Conservation (phyloP, 495 filamentous ascomycete species). For the Rhizodiscina lignyota region DNA sequence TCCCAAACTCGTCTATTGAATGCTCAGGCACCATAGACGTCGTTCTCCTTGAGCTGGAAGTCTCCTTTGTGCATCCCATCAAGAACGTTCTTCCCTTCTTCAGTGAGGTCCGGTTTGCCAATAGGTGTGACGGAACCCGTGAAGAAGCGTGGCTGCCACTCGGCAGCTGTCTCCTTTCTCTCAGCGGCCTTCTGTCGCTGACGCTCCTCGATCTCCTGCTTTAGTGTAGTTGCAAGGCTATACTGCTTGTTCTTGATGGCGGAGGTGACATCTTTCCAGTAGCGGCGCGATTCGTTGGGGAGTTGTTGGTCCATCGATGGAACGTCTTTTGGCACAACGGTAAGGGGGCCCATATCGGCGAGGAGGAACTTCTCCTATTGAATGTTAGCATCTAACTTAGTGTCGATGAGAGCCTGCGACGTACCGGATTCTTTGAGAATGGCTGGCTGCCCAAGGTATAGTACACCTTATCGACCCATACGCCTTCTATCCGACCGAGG, state of each 20-base stretch:
- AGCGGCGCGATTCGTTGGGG: constrained; percentile 74
- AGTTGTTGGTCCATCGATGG: constrained; percentile 65
- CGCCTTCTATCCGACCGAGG: constrained; percentile 66
- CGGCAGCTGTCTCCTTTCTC: constrained; percentile 42
- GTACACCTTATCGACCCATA: constrained; percentile 60
- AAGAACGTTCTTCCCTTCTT: constrained; percentile 57
- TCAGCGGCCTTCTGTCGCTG: constrained; percentile 75
- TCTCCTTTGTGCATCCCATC: constrained; percentile 39
- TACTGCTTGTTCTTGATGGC: constrained; percentile 79
- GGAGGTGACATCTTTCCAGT: constrained; percentile 75
- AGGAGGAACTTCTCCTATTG: constrained; percentile 51
- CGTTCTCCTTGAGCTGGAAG: constrained; percentile 9
- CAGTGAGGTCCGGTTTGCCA: constrained; percentile 64
- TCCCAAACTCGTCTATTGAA: too few relatives aligned
- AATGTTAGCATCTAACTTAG: constrained; percentile 14
- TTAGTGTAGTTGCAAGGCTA: constrained; percentile 65
- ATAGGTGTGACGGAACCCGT: constrained; percentile 51
- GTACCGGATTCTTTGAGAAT: constrained; percentile 31
- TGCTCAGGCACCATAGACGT: constrained; percentile 13
- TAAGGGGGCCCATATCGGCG: constrained; percentile 70
- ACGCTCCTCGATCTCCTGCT: constrained; percentile 80
- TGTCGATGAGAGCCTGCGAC: not conserved
- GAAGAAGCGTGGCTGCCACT: constrained; percentile 88
- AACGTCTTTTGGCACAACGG: constrained; percentile 55
- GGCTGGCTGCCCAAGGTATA: constrained; percentile 31